Evolutionary conservation across 2,329 filamentous ascomycete species (phyloP), one percentile per base, ranked within the genome.

Genomic region (Ramichloridium luteum): DNA sequence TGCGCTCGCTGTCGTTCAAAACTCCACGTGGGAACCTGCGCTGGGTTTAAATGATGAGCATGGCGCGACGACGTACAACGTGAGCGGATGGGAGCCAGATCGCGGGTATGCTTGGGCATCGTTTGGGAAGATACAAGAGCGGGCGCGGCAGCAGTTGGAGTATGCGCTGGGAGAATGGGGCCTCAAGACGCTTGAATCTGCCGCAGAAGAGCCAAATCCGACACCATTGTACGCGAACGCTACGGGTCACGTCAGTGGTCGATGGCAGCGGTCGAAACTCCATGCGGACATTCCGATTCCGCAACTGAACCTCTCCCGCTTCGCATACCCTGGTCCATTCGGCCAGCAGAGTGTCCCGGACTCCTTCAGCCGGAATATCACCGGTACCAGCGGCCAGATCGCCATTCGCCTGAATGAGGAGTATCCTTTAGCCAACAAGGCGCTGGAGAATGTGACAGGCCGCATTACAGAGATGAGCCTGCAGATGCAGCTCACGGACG

Each of bases 81-180:
- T 93, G 31, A 81, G 81, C 2, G 88, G 88, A 1, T 76, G 92
- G 39, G 71, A 80, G 29, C 61, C 73, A 28, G 68, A 74, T 13
- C 80, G 93, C 57, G 74, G 70, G 4, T 83, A 81, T 55, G 77
- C 73, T 2, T 94, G 86, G 86, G 70, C 77, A 18, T 67, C 84
- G 35, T 61, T 94, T 13, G 62, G 64, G 0, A 58, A 63, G 1
- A 83, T 86, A 36, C 74, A 72, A 50, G 60, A 75, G 37, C 70
- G 71, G 41, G 80, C 76, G 33, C 62, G 70, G 34, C 64, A 75
- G 44, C 77, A 68, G 40, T 50, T 67, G 13, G 48, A 48, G 30
- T 49, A 55, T 32, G 46, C 58, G 23, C 41, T 65, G 14, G 59
- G 61, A 13, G 53, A 57, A 13, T 45, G 46, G 32, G 45, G 44